phyloP scores from a whole-genome alignment of 192 early-diverging fungal species.

The Backusella westeae region DNA sequence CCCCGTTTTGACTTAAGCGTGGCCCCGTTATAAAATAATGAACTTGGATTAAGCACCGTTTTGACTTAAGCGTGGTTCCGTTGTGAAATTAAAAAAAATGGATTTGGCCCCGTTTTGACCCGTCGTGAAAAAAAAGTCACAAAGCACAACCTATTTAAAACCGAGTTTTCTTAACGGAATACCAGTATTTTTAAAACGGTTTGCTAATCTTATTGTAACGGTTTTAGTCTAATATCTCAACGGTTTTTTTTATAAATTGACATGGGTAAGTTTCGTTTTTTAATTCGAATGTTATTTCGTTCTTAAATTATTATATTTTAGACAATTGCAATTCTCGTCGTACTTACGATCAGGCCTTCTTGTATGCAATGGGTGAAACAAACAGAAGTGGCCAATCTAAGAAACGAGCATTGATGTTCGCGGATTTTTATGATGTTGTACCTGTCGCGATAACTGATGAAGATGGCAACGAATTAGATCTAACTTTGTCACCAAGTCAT shows the following conservation, averaged over 20 bases:
- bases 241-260: background rate
- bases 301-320: background rate
- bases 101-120: background rate
- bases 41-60: background rate
- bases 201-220: background rate
- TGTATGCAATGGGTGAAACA: background rate
- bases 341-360: background rate
- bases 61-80: background rate
- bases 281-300: background rate
- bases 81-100: background rate
- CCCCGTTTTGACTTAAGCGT: too few relatives aligned
- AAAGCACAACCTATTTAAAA: background rate
- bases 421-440: background rate
- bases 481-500: slow-evolving; percentile 4
- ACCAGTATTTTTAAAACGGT: background rate
- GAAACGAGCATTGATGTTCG: background rate
- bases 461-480: slow-evolving; percentile 7
- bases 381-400: background rate
- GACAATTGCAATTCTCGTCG: background rate
- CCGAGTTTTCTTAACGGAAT: background rate
- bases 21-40: background rate
- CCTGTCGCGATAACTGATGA: slow-evolving; percentile 5
- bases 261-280: background rate
- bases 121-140: background rate
- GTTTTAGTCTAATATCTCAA: background rate